Base-by-base conservation (phyloP, 78 protist species). In the Acrasis kona region DNA sequence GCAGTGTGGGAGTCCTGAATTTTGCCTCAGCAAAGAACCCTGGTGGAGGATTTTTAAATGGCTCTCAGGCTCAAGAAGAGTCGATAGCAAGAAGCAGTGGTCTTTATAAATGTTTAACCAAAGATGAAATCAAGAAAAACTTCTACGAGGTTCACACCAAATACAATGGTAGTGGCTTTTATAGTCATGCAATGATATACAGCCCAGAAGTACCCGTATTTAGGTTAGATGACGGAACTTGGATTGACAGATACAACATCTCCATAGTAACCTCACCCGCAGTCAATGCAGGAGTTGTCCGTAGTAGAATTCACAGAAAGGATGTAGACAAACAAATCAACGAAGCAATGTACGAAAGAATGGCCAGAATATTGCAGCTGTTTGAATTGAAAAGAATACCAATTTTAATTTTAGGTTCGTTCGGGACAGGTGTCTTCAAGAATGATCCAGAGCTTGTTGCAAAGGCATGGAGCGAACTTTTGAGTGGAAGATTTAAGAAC, bases 21-120 rank as follows among this genome's bases (percentile, higher is more conserved):
- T 76, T 76, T 9, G 79, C 79, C 5, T 30, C 58, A 3, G 79
- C 79, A 27, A 74, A 29, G 28, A 76, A 76, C 72, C 79, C 79
- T n/a, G 79, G 79, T 3, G 79, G 79, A 28, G 79, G 79, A 10
- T 70, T 76, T 6, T 9, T 76, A 4, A 9, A 9, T 28, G 79
- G 79, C 5, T 67, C 77, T 5, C 5, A 61, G 29, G 79, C 79
- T 8, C 78, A 74, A 29, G 78, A 74, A 6, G 78, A 74, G 67
- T 2, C 7, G 19, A 6, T 74, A 5, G 72, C 36, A 31, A 29
- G 78, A 37, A 1, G 42, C 8, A 8, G 42, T 3, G 71, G 69
- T 29, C 78, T 74, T 29, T 74, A 39, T 35, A 32, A 32, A 61
- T 74, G 78, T 68, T 34, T 74, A 9, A 50, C 5, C 8, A 42